Percentiles rank a stretch among this genome's conserved stretches.
These are phyloP conservation scores for Apiospora phragmitis DNA, from an alignment of 2,329 filamentous ascomycete species.

Conservation along the genomic window DNA sequence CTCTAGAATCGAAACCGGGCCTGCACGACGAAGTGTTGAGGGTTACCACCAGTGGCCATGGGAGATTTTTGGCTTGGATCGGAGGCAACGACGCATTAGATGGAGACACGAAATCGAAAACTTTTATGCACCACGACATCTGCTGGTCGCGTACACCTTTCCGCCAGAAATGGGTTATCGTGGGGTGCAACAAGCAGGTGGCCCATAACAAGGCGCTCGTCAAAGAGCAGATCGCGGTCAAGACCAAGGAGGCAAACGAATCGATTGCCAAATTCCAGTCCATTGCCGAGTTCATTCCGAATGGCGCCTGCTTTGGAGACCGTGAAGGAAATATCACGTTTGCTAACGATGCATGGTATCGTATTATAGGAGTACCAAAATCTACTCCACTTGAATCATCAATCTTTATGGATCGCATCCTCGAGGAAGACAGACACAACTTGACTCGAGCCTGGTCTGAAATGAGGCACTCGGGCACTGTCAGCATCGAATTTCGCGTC, in stretches of 20 bases:
- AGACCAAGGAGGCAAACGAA: constrained; percentile 49
- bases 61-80: constrained; percentile 42
- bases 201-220: not conserved
- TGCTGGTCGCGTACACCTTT: constrained; percentile 40
- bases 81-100: constrained; percentile 18
- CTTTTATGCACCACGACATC: constrained; percentile 29
- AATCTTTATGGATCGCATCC: constrained; percentile 44
- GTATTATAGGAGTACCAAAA: constrained; percentile 47
- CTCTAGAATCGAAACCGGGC: constrained; percentile 30
- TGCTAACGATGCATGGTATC: constrained; percentile 68
- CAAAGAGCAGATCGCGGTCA: constrained; percentile 48
- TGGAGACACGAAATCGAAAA: constrained; percentile 9
- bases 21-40: constrained; percentile 34
- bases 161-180: constrained; percentile 37
- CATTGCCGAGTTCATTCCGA: constrained; percentile 72
- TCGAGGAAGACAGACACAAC: constrained; percentile 46
- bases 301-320: constrained; percentile 73
- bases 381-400: constrained; percentile 31
- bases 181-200: constrained; percentile 39
- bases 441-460: constrained; percentile 44
- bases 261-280: constrained; percentile 66
- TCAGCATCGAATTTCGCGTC: constrained; percentile 50
- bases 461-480: constrained; percentile 36
- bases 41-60: constrained; percentile 31
- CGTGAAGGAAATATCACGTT: constrained; percentile 65